Evolutionary conservation across 257 asterid genomes (phyloP).

Genomic region (Avicennia marina): DNA sequence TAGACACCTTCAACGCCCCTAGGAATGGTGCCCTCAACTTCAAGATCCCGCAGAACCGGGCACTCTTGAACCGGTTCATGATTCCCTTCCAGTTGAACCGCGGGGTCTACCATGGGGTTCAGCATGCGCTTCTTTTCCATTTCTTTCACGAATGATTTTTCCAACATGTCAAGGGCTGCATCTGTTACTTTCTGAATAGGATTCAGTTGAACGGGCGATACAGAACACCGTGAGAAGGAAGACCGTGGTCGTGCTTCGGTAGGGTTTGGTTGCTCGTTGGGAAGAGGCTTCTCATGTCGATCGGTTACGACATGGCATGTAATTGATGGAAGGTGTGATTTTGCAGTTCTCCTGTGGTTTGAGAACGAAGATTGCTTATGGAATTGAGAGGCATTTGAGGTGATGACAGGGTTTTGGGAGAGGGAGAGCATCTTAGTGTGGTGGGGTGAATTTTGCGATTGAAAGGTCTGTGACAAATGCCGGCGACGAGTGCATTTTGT

Average conservation of each 20-base stretch:
- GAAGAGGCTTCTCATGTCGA: too few relatives aligned
- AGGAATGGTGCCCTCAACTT: constrained; percentile 48
- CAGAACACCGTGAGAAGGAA: background rate
- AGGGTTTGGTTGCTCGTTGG: too few relatives aligned
- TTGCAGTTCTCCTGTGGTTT: too few relatives aligned
- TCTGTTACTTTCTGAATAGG: constrained; percentile 44
- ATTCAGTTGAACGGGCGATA: constrained; percentile 19
- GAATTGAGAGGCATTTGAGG: too few relatives aligned
- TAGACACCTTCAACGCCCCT: constrained; percentile 34
- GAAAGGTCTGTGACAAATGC: too few relatives aligned
- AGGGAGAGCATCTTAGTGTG: too few relatives aligned
- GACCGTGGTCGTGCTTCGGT: background rate
- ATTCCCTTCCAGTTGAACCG: constrained; percentile 55
- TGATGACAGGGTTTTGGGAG: too few relatives aligned
- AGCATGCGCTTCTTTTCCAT: constrained; percentile 34
- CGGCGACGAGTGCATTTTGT: too few relatives aligned
- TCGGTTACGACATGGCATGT: too few relatives aligned
- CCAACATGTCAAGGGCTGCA: constrained; percentile 37
- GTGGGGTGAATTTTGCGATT: too few relatives aligned
- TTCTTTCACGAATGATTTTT: constrained; percentile 23
- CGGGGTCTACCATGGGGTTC: constrained; percentile 46
- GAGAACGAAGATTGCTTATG: too few relatives aligned
- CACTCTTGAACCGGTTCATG: constrained; percentile 55
- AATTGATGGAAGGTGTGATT: too few relatives aligned
- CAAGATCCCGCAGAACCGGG: constrained; percentile 50